Conservation (phyloP, 306 rosid species). For the Vicia faba region DNA sequence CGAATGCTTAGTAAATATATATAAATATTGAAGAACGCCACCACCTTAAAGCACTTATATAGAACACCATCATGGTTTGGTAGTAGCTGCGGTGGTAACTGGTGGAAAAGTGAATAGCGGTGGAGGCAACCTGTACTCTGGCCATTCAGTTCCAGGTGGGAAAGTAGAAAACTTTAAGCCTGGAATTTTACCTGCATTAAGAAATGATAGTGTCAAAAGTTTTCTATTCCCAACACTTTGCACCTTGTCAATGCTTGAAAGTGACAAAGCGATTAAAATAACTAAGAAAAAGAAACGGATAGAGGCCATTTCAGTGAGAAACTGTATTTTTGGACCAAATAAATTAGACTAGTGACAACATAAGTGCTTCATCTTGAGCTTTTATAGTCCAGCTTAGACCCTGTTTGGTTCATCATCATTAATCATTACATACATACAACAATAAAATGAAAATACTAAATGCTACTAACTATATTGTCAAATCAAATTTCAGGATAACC, state of each 20-base stretch:
- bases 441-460: background rate
- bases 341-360: background rate
- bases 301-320: conserved; percentile 36
- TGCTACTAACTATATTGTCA: background rate
- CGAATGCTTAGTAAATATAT: background rate
- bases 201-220: conserved; percentile 33
- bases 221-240: conserved; percentile 32
- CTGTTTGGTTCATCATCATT: background rate
- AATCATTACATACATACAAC: background rate
- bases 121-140: conserved; percentile 48
- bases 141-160: conserved; percentile 35
- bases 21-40: background rate
- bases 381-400: conserved; percentile 2
- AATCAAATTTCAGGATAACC: too few relatives aligned
- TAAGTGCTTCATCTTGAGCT: conserved; percentile 1
- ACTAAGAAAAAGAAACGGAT: conserved; percentile 15
- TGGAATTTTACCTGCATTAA: background rate
- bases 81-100: background rate
- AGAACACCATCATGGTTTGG: conserved; percentile 32
- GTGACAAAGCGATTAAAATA: conserved; percentile 34
- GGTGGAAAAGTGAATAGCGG: conserved; percentile 34
- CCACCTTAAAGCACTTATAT: background rate
- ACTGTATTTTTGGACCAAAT: background rate
- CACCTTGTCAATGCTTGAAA: conserved; percentile 34
- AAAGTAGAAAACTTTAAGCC: conserved; percentile 23